Evolutionary conservation across 2,329 filamentous ascomycete species (phyloP).

Genomic region (Paraphaeosphaeria sporulosa): DNA sequence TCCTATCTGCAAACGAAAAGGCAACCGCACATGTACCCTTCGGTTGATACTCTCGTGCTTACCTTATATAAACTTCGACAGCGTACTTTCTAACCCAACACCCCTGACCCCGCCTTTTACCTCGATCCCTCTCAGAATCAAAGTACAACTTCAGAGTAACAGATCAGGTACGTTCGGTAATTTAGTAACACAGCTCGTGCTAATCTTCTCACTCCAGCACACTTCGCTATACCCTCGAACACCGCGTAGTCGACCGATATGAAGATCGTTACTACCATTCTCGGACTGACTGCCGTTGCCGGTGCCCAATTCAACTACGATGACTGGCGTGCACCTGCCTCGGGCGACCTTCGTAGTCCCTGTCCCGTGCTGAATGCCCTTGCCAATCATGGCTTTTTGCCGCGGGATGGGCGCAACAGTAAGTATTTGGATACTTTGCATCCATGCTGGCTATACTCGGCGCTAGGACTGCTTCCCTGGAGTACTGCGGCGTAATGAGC

Average conservation of each 20-base stretch:
- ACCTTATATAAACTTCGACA: background rate
- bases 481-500: no score
- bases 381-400: slow-evolving; percentile 43
- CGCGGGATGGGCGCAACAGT: slow-evolving; percentile 34
- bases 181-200: background rate
- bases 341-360: slow-evolving; percentile 30
- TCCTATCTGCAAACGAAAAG: no score
- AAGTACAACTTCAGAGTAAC: background rate
- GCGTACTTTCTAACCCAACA: background rate
- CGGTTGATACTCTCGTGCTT: background rate
- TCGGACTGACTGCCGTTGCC: slow-evolving; percentile 5
- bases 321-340: slow-evolving; percentile 12
- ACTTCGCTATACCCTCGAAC: background rate
- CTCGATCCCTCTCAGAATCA: background rate
- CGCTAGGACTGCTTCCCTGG: no score
- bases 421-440: background rate
- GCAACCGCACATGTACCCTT: no score
- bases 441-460: no score
- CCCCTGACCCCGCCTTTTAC: background rate
- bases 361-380: slow-evolving; percentile 43
- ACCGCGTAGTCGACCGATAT: background rate
- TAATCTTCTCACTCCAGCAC: background rate
- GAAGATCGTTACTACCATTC: slow-evolving; percentile 3
- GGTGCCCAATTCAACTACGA: slow-evolving; percentile 7
- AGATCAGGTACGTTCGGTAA: background rate